Evolutionary conservation across 129 eudicot species (phyloP).

Genomic region (Oenanthe sinensis): DNA sequence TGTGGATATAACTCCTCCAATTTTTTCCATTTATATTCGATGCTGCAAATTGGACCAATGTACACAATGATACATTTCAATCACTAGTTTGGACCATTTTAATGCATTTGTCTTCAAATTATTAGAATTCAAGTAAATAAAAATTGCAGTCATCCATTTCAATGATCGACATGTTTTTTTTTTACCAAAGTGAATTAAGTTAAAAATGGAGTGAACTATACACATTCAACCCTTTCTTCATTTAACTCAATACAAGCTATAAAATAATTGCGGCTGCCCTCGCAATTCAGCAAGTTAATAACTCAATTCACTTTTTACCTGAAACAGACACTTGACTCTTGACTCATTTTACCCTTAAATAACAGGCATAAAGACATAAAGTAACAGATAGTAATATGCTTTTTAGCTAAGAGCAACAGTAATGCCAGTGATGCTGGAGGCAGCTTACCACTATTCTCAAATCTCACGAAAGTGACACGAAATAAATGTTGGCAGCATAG

Average conservation of each 20-base stretch:
- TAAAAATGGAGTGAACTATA: not conserved
- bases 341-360: not conserved
- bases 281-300: not conserved
- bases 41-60: not conserved
- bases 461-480: no score
- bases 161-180: not conserved
- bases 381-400: no score
- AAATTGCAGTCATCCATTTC: not conserved
- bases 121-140: not conserved
- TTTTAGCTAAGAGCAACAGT: no score
- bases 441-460: no score
- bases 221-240: not conserved
- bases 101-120: not conserved
- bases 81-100: slow-evolving; percentile 1
- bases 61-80: slow-evolving; percentile 1
- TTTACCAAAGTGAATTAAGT: not conserved
- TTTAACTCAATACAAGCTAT: not conserved
- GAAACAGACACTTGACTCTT: not conserved
- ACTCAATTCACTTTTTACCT: not conserved
- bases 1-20: no score
- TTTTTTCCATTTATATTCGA: not conserved
- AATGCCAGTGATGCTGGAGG: no score
- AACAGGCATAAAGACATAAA: no score
- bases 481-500: no score
- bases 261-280: not conserved